Conservation (phyloP, 495 filamentous ascomycete species). For the Penicillium verhagenii region DNA sequence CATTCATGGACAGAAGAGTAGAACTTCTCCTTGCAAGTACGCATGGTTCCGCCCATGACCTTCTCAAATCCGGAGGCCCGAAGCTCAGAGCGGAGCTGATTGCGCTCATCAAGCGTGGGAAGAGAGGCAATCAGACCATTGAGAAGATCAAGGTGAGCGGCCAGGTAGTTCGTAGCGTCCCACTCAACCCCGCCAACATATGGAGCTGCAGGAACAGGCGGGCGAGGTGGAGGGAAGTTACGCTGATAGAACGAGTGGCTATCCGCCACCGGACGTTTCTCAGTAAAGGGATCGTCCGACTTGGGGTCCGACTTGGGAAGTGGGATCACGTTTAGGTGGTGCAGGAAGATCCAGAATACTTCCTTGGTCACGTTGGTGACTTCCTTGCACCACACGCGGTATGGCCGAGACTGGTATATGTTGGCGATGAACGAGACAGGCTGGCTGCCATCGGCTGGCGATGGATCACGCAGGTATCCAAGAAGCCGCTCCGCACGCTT, state of each 20-base stretch:
- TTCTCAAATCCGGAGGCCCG: conserved; percentile 89
- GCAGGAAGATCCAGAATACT: conserved; percentile 99
- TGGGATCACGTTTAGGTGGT: conserved; percentile 85
- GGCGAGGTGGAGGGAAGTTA: conserved; percentile 84
- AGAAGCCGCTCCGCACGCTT: conserved; percentile 68
- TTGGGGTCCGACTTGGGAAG: conserved; percentile 32
- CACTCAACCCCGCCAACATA: conserved; percentile 98
- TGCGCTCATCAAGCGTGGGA: conserved; percentile 69
- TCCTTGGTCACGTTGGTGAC: conserved; percentile 91
- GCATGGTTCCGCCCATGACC: conserved; percentile 75
- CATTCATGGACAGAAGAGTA: conserved; percentile 88
- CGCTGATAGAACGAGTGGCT: conserved; percentile 36
- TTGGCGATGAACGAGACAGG: conserved; percentile 83
- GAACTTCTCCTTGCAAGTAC: conserved; percentile 96
- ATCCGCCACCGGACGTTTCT: conserved; percentile 11
- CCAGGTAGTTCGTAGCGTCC: conserved; percentile 96
- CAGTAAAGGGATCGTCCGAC: conserved; percentile 28
- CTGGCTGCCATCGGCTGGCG: conserved; percentile 67
- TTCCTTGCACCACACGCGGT: conserved; percentile 92
- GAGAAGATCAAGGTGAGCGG: conserved; percentile 85
- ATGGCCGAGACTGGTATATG: conserved; percentile 84
- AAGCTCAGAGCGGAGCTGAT: conserved; percentile 72
- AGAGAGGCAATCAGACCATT: conserved; percentile 89
- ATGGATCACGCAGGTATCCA: conserved; percentile 76
- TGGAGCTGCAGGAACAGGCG: conserved; percentile 89